Evolutionary conservation across 805 yeast species (phyloP).

Genomic region (Metschnikowia matae): DNA sequence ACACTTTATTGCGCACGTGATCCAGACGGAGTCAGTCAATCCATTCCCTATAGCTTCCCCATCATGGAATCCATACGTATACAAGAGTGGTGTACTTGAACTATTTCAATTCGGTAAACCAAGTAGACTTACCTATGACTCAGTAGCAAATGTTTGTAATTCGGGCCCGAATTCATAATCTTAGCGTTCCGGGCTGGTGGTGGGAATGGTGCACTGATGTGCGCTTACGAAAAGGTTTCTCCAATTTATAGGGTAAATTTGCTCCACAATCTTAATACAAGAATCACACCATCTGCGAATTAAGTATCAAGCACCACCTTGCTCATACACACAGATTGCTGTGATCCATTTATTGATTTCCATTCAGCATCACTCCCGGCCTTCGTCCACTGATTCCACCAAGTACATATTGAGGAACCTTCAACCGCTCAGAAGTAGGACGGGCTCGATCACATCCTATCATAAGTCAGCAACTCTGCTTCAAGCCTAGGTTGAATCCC

Average conservation of each 20-base stretch:
- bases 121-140: no score
- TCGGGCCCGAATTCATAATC: neutral
- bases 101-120: no score
- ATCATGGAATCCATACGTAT: neutral
- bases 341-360: neutral
- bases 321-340: neutral
- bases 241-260: constrained; percentile 9
- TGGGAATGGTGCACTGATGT: constrained; percentile 14
- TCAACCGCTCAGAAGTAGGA: constrained; percentile 1
- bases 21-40: constrained; percentile 7
- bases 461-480: neutral
- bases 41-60: neutral
- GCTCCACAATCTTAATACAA: constrained; percentile 7
- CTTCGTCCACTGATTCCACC: constrained; percentile 4
- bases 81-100: neutral
- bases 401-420: constrained; percentile 6
- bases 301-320: constrained; percentile 5
- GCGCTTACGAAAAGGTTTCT: constrained; percentile 15
- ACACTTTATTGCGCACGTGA: constrained; percentile 9
- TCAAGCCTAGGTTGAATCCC: neutral
- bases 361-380: constrained; percentile 2
- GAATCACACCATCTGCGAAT: constrained; percentile 10
- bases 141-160: neutral
- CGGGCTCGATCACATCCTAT: neutral
- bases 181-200: neutral